Base-by-base conservation (phyloP, 2,329 filamentous ascomycete genomes). In the Colletotrichum tamarilloi region DNA sequence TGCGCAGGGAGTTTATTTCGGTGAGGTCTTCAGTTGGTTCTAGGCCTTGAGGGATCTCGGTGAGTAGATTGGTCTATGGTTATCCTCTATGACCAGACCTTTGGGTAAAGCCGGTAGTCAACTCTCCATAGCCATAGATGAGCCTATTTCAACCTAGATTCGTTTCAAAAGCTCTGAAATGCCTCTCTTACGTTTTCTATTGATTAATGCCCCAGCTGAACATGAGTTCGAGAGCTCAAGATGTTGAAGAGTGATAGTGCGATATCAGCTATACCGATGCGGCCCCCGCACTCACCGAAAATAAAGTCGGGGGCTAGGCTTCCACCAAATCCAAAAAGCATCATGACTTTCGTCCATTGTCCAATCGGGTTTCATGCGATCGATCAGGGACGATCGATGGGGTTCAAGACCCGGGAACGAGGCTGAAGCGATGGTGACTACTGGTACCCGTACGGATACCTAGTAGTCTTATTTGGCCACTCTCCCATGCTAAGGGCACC, bases 371-470 rank as follows among this genome's bases (percentile, higher is more conserved):
- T 22, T 22, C 9, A 49, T 3, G 19, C 67, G 12, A 38, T 62
- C n/a, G 28, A 70, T 62, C 60, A 70, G 67, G 67, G 55, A 52
- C 60, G 32, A 73, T 73, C 67, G 70, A 28, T 53, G 55, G 24
- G n/a, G 19, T 22, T 22, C 19, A 11, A 49, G 59, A 55, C 55
- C 8, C 11, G 52, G 32, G 46, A 35, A 24, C 14, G 19, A 28
- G 38, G 57, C 65, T 64, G n/a, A 42, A 26, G 3, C 11, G 11
- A 35, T 1, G 12, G 16, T 22, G 26, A 7, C 19, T 49, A n/a
- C 42, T 1, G 7, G 16, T n/a, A 22, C 8, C 32, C 32, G 11
- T 49, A 9, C 19, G 19, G 4, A 49, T 22, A 11, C 35, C 9
- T 38, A 4, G 19, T 49, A 49, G 19, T 49, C 38, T 42, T 19